Evolutionary conservation across 2,329 filamentous ascomycete genomes (phyloP), one percentile per base, ranked within the genome.

Genomic region (Aspergillus proliferans): DNA sequence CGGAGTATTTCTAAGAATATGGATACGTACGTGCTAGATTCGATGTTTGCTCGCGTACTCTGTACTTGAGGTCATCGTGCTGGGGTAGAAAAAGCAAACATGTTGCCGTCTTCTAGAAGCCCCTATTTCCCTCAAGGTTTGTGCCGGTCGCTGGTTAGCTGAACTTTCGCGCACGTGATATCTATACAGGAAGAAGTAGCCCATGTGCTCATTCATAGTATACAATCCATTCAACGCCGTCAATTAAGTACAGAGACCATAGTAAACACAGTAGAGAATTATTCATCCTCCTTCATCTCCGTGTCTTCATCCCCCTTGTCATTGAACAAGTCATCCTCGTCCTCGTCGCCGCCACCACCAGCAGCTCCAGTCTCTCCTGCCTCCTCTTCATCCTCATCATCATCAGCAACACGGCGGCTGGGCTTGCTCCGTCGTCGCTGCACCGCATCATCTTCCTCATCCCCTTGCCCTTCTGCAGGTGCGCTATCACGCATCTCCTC

Each of bases 311-410:
- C 62, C 22, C 52, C 58, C 22, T 46, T 34, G 39, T 67, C 61
- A 38, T 67, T 67, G 22, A 72, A 71, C 46, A 72, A 48, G 22
- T 68, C 70, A 40, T 68, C 69, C 19, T 68, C 64, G 10, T 66
- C 63, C 15, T 62, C 60, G 2, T 58, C 59, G 15, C 46, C 58
- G 6, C 47, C 51, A 69, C 52, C 69, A 68, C 46, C 71, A 71
- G 42, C 60, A 61, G 46, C 21, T 71, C 19, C 38, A 19, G 5
- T 19, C 38, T 40, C 38, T 10, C 18, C 69, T 33, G 76, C 76
- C 2, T 78, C 79, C 1, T 81, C 67, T 0, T 70, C 68, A 4
- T 71, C 68, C 1, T 71, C 68, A 3, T 71, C 66, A 36, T 71
- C 68, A 49, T 71, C 68, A 6, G 65, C 64, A 52, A 70, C 61